These are phyloP conservation scores for Globisporangium camurandrum DNA, from an alignment of 352 stramenopile species.

Conservation along the genomic window DNA sequence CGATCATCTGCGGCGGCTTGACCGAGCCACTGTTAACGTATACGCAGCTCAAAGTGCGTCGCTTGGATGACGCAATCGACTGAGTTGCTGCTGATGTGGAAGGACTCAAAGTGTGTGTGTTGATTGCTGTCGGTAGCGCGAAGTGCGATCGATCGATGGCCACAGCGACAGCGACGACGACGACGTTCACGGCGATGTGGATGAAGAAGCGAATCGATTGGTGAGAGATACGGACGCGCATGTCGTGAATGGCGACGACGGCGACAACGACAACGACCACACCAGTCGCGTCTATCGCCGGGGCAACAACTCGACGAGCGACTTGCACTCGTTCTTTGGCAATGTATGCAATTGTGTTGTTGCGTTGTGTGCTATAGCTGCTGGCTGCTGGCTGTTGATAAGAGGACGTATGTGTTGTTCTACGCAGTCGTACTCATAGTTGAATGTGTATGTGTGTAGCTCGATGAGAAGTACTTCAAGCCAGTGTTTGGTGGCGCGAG, in stretches of 20 bases:
- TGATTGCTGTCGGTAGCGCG: conserved; percentile 2
- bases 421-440: no score
- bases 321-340: conserved; percentile 56
- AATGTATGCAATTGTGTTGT: conserved; percentile 18
- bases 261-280: conserved; percentile 19
- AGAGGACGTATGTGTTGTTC: no score
- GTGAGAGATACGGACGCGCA: no score
- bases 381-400: no score
- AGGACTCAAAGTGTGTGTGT: neutral
- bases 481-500: conserved; percentile 49
- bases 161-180: conserved; percentile 4
- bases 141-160: conserved; percentile 1
- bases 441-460: conserved; percentile 12
- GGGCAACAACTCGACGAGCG: conserved; percentile 18
- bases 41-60: conserved; percentile 50
- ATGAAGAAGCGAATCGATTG: no score
- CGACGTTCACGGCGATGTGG: no score
- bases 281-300: conserved; percentile 15
- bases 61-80: neutral
- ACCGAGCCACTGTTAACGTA: conserved; percentile 87
- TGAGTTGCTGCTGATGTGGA: no score
- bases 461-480: conserved; percentile 66
- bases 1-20: conserved; percentile 91
- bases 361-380: no score
- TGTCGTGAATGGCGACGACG: neutral